Conservation (phyloP, 805 yeast genomes). For the Kuraishia ogatae region DNA sequence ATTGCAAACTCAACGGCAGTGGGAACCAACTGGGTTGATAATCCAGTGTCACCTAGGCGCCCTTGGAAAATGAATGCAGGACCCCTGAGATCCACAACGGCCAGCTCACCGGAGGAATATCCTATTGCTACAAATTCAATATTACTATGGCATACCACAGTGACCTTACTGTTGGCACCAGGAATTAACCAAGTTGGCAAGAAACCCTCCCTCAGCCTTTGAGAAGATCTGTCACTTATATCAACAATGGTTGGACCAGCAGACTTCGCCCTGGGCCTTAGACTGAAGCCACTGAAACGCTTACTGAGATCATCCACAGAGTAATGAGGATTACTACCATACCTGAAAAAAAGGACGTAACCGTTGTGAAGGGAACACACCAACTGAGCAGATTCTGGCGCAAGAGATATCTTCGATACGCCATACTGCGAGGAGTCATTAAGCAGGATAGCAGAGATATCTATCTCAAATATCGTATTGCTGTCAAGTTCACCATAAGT, state of each 20-base stretch:
- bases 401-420: slow-evolving; percentile 58
- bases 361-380: slow-evolving; percentile 62
- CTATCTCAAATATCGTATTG: slow-evolving; percentile 49
- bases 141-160: slow-evolving; percentile 59
- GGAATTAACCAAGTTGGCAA: slow-evolving; percentile 46
- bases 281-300: slow-evolving; percentile 20
- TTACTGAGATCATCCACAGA: slow-evolving; percentile 13
- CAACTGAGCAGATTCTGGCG: slow-evolving; percentile 70
- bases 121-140: slow-evolving; percentile 83
- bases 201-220: slow-evolving; percentile 47
- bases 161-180: slow-evolving; percentile 35
- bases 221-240: slow-evolving; percentile 45
- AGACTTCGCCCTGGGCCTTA: slow-evolving; percentile 11
- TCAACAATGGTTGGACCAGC: slow-evolving; percentile 27
- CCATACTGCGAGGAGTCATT: slow-evolving; percentile 34
- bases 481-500: slow-evolving; percentile 66
- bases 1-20: slow-evolving; percentile 69
- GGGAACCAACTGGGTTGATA: slow-evolving; percentile 23
- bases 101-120: slow-evolving; percentile 63
- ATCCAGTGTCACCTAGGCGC: slow-evolving; percentile 15
- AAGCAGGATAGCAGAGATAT: slow-evolving; percentile 37
- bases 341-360: slow-evolving; percentile 68
- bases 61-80: slow-evolving; percentile 40
- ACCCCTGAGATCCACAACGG: slow-evolving; percentile 72
- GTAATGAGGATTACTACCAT: slow-evolving; percentile 36